These are phyloP conservation scores for Neonectria faginata DNA, from an alignment of 2,329 filamentous ascomycete genomes.

Conservation along the genomic window DNA sequence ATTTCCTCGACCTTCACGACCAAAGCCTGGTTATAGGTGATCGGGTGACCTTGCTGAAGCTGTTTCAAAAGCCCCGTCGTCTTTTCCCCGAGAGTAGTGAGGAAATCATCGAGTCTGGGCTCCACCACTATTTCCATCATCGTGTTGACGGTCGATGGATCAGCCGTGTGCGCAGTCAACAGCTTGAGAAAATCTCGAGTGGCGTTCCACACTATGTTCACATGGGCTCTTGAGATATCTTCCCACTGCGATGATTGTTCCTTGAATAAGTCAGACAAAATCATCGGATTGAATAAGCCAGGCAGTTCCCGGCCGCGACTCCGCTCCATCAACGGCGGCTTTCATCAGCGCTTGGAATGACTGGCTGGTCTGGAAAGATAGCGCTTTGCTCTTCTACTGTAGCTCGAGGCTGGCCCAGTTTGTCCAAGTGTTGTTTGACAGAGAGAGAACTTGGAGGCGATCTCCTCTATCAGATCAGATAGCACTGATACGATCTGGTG, in stretches of 20 bases:
- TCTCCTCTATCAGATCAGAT: conserved; percentile 58
- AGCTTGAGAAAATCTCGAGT: conserved; percentile 22
- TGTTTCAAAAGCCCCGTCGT: conserved; percentile 57
- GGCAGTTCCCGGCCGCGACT: conserved; percentile 64
- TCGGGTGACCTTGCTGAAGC: conserved; percentile 59
- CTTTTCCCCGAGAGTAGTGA: conserved; percentile 53
- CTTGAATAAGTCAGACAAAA: conserved; percentile 69
- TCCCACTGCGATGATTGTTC: conserved; percentile 69
- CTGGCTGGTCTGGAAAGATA: conserved; percentile 61
- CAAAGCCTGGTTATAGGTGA: conserved; percentile 66
- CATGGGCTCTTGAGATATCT: conserved; percentile 51
- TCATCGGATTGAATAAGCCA: conserved; percentile 69
- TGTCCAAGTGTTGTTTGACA: conserved; percentile 54
- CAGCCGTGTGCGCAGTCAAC: conserved; percentile 30
- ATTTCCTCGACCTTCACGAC: conserved; percentile 52
- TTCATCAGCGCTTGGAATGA: conserved; percentile 58
- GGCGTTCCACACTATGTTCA: conserved; percentile 31
- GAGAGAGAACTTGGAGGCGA: conserved; percentile 50
- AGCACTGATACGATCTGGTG: conserved; percentile 60
- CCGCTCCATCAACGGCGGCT: conserved; percentile 52
- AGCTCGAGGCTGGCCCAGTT: conserved; percentile 61
- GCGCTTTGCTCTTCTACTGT: conserved; percentile 59
- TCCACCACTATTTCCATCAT: conserved; percentile 35
- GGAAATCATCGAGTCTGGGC: conserved; percentile 34
- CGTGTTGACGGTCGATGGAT: conserved; percentile 24